A percentile compares a stretch with the other conserved stretches of the same genome.
phyloP scores from a whole-genome alignment of 305 asterid genomes.

The Fraxinus floribunda region DNA sequence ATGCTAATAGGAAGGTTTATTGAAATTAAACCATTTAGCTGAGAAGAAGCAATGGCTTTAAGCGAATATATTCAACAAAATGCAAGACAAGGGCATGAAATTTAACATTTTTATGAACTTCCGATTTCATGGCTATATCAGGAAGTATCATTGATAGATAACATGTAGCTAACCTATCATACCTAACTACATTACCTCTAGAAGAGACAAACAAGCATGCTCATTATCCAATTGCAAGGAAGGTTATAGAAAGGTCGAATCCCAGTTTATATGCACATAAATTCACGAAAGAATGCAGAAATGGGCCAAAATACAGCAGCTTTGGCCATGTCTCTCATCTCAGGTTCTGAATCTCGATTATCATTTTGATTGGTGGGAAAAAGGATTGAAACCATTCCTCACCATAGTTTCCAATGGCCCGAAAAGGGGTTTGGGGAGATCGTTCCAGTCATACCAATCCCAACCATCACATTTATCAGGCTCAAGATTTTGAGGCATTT shows the following conservation, averaged over 20 bases:
- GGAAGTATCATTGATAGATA: neutral
- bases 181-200: neutral
- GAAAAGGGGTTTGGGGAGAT: constrained; percentile 51
- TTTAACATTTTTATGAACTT: neutral
- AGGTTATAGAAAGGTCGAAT: neutral
- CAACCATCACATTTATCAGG: constrained; percentile 67
- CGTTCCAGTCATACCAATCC: constrained; percentile 61
- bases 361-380: constrained; percentile 16
- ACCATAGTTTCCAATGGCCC: constrained; percentile 43
- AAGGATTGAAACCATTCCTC: constrained; percentile 37
- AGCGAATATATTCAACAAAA: neutral
- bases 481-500: constrained; percentile 42
- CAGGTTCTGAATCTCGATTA: neutral
- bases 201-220: neutral
- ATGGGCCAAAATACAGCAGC: neutral
- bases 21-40: neutral
- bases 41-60: neutral
- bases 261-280: too few species aligned
- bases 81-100: neutral
- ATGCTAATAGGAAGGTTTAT: neutral
- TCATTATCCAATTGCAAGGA: neutral
- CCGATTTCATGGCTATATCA: neutral
- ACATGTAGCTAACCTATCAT: neutral
- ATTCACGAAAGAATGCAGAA: neutral
- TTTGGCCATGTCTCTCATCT: neutral